phyloP scores from a whole-genome alignment of 768 basidiomycete genomes.

The Candolleomyces aberdarensis region DNA sequence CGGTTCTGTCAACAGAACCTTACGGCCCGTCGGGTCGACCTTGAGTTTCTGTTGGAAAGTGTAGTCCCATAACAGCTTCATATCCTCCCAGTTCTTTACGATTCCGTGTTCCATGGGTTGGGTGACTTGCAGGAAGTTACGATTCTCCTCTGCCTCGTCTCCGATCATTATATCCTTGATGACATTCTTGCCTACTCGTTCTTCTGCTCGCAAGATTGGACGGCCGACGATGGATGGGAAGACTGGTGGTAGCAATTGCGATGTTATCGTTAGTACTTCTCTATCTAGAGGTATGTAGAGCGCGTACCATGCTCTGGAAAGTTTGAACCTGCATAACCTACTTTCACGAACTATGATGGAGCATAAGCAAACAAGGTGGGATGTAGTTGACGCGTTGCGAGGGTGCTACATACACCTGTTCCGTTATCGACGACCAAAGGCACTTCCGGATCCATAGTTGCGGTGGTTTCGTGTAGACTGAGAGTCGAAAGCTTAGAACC shows the following conservation, averaged over 20 bases:
- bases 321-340: constrained; percentile 89
- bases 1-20: constrained; percentile 94
- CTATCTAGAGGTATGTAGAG: no score
- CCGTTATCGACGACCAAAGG: constrained; percentile 87
- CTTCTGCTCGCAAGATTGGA: constrained; percentile 96
- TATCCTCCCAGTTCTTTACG: constrained; percentile 98
- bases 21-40: constrained; percentile 81
- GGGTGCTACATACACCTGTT: constrained; percentile 65
- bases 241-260: constrained; percentile 42
- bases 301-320: constrained; percentile 87
- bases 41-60: constrained; percentile 96
- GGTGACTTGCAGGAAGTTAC: constrained; percentile 93
- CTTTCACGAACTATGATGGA: constrained; percentile 75
- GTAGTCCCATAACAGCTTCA: constrained; percentile 98
- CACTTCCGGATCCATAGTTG: constrained; percentile 40
- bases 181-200: constrained; percentile 78
- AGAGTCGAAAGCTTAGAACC: background rate
- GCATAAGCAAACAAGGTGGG: constrained; percentile 4
- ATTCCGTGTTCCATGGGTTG: constrained; percentile 99
- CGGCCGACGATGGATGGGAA: constrained; percentile 97
- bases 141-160: constrained; percentile 91
- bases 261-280: background rate
- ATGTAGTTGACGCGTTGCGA: constrained; percentile 2
- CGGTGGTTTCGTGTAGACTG: background rate
- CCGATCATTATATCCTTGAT: constrained; percentile 99